These are phyloP conservation scores for Craterostigma plantagineum DNA, from an alignment of 257 asterid species.

Conservation along the genomic window DNA sequence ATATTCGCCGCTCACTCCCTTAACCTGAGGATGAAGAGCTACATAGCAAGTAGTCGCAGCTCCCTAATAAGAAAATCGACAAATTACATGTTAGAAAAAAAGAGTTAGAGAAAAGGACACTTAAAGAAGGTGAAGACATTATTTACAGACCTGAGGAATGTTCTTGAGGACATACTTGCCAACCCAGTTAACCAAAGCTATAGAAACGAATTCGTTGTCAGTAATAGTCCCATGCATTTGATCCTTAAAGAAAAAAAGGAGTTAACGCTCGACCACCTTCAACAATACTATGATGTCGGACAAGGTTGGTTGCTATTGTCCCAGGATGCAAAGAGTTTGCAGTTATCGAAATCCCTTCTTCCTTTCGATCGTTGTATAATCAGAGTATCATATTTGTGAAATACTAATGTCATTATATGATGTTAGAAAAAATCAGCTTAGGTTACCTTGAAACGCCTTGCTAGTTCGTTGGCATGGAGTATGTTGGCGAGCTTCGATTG, in stretches of 20 bases:
- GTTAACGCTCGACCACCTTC: too few species aligned
- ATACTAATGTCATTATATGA: too few species aligned
- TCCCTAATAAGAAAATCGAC: constrained; percentile 13
- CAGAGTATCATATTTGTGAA: too few species aligned
- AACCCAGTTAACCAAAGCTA: constrained; percentile 31
- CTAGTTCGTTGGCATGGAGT: background rate
- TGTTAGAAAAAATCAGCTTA: too few species aligned
- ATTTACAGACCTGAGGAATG: constrained; percentile 49
- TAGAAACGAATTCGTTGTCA: constrained; percentile 5
- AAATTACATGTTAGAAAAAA: background rate
- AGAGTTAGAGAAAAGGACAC: background rate
- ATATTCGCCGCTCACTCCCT: constrained; percentile 57
- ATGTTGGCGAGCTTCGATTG: background rate
- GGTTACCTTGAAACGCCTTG: background rate
- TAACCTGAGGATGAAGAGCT: constrained; percentile 54
- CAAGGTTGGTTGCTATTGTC: too few species aligned
- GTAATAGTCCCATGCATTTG: too few species aligned
- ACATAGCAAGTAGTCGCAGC: constrained; percentile 53
- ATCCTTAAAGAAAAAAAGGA: too few species aligned
- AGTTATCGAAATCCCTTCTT: too few species aligned
- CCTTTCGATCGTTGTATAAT: too few species aligned
- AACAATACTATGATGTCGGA: too few species aligned
- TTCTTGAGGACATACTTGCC: constrained; percentile 39
- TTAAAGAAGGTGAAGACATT: constrained; percentile 1
- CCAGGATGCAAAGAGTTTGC: too few species aligned